These are phyloP conservation scores for Xylaria venustula DNA, from an alignment of 495 filamentous ascomycete genomes.

Conservation along the genomic window DNA sequence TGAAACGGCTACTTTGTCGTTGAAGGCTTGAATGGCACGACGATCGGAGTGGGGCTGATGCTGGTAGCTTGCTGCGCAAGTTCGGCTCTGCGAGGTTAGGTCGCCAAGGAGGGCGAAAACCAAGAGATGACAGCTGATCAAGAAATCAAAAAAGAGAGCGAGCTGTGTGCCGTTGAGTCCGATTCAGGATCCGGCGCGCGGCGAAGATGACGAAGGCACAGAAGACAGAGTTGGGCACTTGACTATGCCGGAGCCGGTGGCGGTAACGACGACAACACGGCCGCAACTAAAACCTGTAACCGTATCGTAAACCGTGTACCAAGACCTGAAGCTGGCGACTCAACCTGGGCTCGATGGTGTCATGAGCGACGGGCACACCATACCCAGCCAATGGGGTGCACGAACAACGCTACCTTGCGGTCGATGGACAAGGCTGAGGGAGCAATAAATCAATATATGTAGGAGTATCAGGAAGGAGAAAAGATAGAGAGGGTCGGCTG, in stretches of 20 bases:
- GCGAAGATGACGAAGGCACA: constrained; percentile 12
- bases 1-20: not conserved
- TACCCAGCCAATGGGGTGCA: constrained; percentile 6
- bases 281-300: not conserved
- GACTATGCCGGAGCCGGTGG: no score
- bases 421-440: not conserved
- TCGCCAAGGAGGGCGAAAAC: not conserved
- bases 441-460: not conserved
- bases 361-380: constrained; percentile 17
- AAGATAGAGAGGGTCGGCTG: not conserved
- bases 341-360: constrained; percentile 26
- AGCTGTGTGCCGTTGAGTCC: constrained; percentile 12
- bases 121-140: not conserved
- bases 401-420: not conserved
- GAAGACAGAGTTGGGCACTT: constrained; percentile 16
- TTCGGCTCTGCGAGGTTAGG: not conserved
- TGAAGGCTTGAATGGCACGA: not conserved
- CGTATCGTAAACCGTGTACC: constrained; percentile 4
- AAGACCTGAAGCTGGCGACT: constrained; percentile 27
- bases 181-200: constrained; percentile 17
- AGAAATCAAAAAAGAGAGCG: not conserved
- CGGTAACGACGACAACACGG: constrained; percentile 9
- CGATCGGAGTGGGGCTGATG: not conserved
- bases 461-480: not conserved
- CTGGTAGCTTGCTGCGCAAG: not conserved